Conservation (phyloP, 2,329 filamentous ascomycete genomes). For the Colletotrichum higginsianum region DNA sequence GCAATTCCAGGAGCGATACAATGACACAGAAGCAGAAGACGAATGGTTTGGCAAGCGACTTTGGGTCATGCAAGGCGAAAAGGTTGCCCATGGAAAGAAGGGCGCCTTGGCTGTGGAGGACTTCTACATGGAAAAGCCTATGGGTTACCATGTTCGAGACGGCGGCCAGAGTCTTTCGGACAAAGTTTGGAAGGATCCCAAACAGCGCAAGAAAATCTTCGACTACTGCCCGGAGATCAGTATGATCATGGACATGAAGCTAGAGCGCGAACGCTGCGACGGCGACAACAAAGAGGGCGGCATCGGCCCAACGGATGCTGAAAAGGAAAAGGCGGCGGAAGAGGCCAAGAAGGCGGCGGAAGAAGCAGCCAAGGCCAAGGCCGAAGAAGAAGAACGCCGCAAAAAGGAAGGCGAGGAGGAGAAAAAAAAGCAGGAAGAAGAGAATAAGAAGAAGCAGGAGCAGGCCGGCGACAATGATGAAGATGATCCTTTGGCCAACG, state of each 20-base stretch:
- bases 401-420: constrained; percentile 27
- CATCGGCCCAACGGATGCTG: constrained; percentile 41
- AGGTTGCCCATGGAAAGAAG: constrained; percentile 59
- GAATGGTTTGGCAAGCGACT: constrained; percentile 69
- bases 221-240: constrained; percentile 70
- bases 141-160: constrained; percentile 68
- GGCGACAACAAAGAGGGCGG: constrained; percentile 52
- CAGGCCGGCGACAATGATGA: constrained; percentile 17
- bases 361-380: constrained; percentile 32
- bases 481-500: constrained; percentile 6
- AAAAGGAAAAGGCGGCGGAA: constrained; percentile 33
- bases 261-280: constrained; percentile 63
- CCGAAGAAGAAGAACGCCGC: constrained; percentile 24
- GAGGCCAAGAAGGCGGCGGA: constrained; percentile 32
- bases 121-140: constrained; percentile 63
- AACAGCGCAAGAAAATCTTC: constrained; percentile 63
- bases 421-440: not conserved
- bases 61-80: constrained; percentile 62
- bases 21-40: constrained; percentile 67
- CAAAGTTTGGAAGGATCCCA: constrained; percentile 62
- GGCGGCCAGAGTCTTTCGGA: constrained; percentile 59
- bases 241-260: constrained; percentile 71
- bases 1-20: constrained; percentile 63
- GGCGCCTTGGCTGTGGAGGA: constrained; percentile 65
- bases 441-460: constrained; percentile 28